Evolutionary conservation across 495 filamentous ascomycete genomes (phyloP).

Genomic region (Bombardia bombarda): DNA sequence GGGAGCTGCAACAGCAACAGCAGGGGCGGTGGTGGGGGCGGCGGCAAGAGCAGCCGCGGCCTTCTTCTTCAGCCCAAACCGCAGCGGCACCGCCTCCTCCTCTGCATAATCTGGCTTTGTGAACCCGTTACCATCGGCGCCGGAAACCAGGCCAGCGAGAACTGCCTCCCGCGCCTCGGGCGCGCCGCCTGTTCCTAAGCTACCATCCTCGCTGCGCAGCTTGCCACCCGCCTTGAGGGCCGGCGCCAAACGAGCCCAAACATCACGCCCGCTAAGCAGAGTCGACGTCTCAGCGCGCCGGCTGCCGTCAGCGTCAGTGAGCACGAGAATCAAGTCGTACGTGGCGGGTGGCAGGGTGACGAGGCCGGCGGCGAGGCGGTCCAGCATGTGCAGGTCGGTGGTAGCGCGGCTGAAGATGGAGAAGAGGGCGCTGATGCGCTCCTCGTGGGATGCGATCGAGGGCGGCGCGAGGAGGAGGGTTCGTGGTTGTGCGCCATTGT

Average conservation of each 20-base stretch:
- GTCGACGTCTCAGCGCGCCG: conserved; percentile 47
- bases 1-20: neutral
- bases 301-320: conserved; percentile 64
- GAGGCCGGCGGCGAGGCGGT: conserved; percentile 78
- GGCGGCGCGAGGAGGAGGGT: conserved; percentile 50
- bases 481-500: conserved; percentile 16
- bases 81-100: conserved; percentile 61
- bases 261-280: conserved; percentile 53
- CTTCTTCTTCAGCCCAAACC: conserved; percentile 60
- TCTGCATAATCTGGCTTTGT: conserved; percentile 63
- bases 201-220: conserved; percentile 58
- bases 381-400: conserved; percentile 96
- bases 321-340: conserved; percentile 81
- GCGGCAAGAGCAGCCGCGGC: neutral
- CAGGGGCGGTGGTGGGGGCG: neutral
- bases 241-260: conserved; percentile 58
- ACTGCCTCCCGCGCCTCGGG: conserved; percentile 61
- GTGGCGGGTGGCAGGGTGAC: conserved; percentile 66
- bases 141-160: conserved; percentile 66
- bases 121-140: conserved; percentile 52
- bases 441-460: conserved; percentile 42
- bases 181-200: conserved; percentile 37
- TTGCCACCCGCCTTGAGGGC: conserved; percentile 65
- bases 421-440: conserved; percentile 36
- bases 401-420: conserved; percentile 51